These are phyloP conservation scores for Petunia axillaris DNA, from an alignment of 257 asterid genomes.

Conservation along the genomic window DNA sequence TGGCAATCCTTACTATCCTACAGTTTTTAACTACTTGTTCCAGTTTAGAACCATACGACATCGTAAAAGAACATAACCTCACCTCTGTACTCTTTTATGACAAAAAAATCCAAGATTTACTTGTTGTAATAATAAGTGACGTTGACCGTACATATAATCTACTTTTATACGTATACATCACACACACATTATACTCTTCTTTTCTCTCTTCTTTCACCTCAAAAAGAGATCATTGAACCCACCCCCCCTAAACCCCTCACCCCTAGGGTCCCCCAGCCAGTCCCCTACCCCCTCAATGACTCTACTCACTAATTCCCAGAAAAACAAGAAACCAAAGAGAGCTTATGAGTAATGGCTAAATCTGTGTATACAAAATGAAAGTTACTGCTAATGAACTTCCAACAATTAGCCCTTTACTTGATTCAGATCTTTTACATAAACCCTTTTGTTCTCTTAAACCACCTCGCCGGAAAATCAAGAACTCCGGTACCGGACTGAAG, in stretches of 20 bases:
- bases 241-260: neutral
- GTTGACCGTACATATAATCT: slow-evolving; percentile 46
- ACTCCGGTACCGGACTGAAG: slow-evolving; percentile 45
- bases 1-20: neutral
- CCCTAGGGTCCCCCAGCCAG: neutral
- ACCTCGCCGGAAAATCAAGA: slow-evolving; percentile 55
- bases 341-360: slow-evolving; percentile 44
- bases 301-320: neutral
- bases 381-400: slow-evolving; percentile 42
- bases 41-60: too few relatives aligned
- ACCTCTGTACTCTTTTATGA: too few relatives aligned
- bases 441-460: slow-evolving; percentile 36
- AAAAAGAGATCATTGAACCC: slow-evolving; percentile 30
- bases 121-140: slow-evolving; percentile 32
- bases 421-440: slow-evolving; percentile 49
- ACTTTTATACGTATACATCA: slow-evolving; percentile 18
- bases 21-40: too few relatives aligned
- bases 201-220: neutral
- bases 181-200: neutral
- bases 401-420: slow-evolving; percentile 32
- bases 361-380: slow-evolving; percentile 48
- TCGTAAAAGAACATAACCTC: too few relatives aligned
- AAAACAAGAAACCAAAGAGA: neutral
- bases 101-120: neutral
- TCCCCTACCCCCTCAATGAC: neutral